A percentile compares a stretch with the other conserved stretches of the same genome.
Conservation (phyloP, 768 basidiomycete species). For the Auriculariales sp. region DNA sequence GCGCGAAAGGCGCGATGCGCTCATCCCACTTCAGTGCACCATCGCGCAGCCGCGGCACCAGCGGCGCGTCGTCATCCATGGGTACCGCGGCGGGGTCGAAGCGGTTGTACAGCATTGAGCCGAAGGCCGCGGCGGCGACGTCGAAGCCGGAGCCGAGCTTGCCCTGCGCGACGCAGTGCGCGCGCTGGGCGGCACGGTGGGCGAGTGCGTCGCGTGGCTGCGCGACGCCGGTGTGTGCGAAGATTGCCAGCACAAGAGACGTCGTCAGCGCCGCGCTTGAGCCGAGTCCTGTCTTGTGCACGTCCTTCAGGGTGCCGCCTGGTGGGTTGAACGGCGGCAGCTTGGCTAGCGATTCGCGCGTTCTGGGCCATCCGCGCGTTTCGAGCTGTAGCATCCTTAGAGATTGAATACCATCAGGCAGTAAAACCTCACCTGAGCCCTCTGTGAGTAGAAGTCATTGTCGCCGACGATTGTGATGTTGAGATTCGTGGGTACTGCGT, state of each 20-base stretch:
- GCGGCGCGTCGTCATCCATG: slow-evolving; percentile 38
- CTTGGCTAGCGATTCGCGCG: slow-evolving; percentile 43
- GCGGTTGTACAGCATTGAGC: slow-evolving; percentile 84
- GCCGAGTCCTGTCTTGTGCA: slow-evolving; percentile 98
- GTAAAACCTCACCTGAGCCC: slow-evolving; percentile 46
- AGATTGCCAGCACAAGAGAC: slow-evolving; percentile 74
- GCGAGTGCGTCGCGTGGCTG: slow-evolving; percentile 42
- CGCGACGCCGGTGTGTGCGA: slow-evolving; percentile 43
- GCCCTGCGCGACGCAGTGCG: slow-evolving; percentile 93
- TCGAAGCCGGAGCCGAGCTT: slow-evolving; percentile 98
- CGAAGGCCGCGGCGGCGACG: slow-evolving; percentile 84
- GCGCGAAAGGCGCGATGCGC: slow-evolving; percentile 48
- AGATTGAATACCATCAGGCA: slow-evolving; percentile 1
- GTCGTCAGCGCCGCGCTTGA: slow-evolving; percentile 96
- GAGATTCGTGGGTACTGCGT: slow-evolving; percentile 37
- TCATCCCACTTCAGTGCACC: slow-evolving; percentile 50
- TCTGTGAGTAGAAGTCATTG: slow-evolving; percentile 97
- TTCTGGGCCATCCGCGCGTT: slow-evolving; percentile 42
- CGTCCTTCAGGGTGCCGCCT: slow-evolving; percentile 51
- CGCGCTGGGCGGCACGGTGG: slow-evolving; percentile 88
- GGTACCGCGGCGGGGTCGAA: slow-evolving; percentile 64
- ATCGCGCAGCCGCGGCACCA: background rate
- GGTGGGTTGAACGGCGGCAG: slow-evolving; percentile 69
- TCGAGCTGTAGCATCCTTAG: slow-evolving; percentile 36
- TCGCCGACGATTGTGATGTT: slow-evolving; percentile 78